These are phyloP conservation scores for Solanum sitiens DNA, from an alignment of 257 asterid species.

Conservation along the genomic window DNA sequence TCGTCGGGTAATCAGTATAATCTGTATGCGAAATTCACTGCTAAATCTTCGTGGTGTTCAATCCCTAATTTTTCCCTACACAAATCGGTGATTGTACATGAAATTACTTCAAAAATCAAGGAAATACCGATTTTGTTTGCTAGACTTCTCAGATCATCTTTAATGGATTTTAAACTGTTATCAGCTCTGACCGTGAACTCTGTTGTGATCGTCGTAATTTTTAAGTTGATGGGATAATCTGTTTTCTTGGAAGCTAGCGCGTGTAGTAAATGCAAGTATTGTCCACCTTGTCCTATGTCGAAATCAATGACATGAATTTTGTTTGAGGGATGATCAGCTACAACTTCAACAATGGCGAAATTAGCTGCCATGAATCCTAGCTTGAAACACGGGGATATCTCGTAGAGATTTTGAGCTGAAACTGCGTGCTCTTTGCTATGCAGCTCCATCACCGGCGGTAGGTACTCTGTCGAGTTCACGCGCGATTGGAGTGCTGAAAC, in stretches of 20 bases:
- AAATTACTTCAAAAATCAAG: background rate
- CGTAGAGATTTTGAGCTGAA: conserved; percentile 42
- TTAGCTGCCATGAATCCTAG: conserved; percentile 88
- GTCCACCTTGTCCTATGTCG: conserved; percentile 68
- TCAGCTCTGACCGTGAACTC: background rate
- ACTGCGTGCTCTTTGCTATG: conserved; percentile 25
- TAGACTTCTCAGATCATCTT: background rate
- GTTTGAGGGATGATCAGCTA: conserved; percentile 14
- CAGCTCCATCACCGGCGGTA: conserved; percentile 27
- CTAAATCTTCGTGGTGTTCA: background rate
- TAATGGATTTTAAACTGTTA: background rate
- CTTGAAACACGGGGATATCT: conserved; percentile 64
- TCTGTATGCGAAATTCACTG: conserved; percentile 11
- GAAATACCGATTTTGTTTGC: background rate
- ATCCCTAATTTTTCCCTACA: background rate
- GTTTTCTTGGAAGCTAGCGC: conserved; percentile 41
- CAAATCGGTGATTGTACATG: background rate
- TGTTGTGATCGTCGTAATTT: background rate
- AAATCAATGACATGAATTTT: conserved; percentile 73
- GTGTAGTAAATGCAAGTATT: conserved; percentile 70
- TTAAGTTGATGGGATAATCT: background rate
- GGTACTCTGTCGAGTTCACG: conserved; percentile 23
- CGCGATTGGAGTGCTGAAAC: conserved; percentile 37
- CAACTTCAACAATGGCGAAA: conserved; percentile 56
- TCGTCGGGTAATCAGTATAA: conserved; percentile 63